phyloP scores from a whole-genome alignment of 805 yeast species.

The Saturnispora mendoncae region DNA sequence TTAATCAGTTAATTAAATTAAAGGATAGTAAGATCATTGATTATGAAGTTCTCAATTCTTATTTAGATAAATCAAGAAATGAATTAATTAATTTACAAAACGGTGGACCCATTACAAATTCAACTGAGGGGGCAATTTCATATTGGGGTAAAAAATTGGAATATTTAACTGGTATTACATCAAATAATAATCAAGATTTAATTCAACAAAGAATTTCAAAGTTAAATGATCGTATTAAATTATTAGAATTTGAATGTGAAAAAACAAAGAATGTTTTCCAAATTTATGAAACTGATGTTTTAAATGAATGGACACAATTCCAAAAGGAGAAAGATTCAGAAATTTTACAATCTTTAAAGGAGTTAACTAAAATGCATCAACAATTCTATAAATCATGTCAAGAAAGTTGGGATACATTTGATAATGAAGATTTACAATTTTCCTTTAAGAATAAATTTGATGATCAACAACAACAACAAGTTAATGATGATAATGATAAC shows the following conservation, averaged over 20 bases:
- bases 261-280: slow-evolving; percentile 37
- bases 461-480: slow-evolving; percentile 13
- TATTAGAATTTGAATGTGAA: slow-evolving; percentile 38
- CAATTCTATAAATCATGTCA: slow-evolving; percentile 61
- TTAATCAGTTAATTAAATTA: slow-evolving; percentile 62
- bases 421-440: neutral
- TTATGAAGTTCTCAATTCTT: slow-evolving; percentile 76
- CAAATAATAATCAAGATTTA: slow-evolving; percentile 29
- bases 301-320: slow-evolving; percentile 53
- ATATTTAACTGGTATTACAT: slow-evolving; percentile 35
- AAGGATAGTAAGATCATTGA: slow-evolving; percentile 90
- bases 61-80: slow-evolving; percentile 56
- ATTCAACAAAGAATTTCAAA: slow-evolving; percentile 37
- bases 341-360: slow-evolving; percentile 58
- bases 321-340: slow-evolving; percentile 75
- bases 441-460: slow-evolving; percentile 15
- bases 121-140: slow-evolving; percentile 30
- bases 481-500: slow-evolving; percentile 20
- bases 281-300: slow-evolving; percentile 37
- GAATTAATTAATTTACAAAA: slow-evolving; percentile 41
- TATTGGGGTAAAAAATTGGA: slow-evolving; percentile 39
- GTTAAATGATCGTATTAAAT: slow-evolving; percentile 31
- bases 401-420: slow-evolving; percentile 53
- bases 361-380: slow-evolving; percentile 70
- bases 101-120: slow-evolving; percentile 29